These are phyloP conservation scores for Penicillium maclennaniae DNA, from an alignment of 495 filamentous ascomycete genomes.

Conservation along the genomic window DNA sequence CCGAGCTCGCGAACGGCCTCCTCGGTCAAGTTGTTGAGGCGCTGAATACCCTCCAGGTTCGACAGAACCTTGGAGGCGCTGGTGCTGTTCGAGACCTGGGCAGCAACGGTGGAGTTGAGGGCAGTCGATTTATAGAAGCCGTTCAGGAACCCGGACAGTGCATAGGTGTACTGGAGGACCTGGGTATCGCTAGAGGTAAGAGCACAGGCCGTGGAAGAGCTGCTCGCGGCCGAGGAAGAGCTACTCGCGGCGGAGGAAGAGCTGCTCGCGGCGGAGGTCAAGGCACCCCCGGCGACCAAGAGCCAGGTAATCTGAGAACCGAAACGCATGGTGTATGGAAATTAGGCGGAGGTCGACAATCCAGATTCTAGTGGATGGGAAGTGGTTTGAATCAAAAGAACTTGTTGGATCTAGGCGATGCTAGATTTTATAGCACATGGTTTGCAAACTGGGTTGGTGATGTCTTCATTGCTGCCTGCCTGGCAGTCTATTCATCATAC, in stretches of 20 bases:
- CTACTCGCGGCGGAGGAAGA: conserved; percentile 10
- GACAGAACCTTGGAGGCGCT: conserved; percentile 9
- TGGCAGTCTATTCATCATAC: not conserved
- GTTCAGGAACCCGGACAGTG: conserved; percentile 23
- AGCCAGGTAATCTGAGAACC: conserved; percentile 6
- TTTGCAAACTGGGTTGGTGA: not conserved
- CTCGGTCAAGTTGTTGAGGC: conserved; percentile 24
- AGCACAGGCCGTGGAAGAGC: conserved; percentile 13
- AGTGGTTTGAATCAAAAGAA: not conserved
- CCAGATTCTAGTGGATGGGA: not conserved
- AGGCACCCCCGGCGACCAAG: conserved; percentile 19
- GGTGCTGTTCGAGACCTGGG: conserved; percentile 17
- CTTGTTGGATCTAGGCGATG: not conserved
- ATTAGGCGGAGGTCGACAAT: not conserved
- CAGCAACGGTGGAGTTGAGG: conserved; percentile 26
- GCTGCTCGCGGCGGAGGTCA: conserved; percentile 3
- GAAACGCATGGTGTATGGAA: not conserved
- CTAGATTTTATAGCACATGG: not conserved
- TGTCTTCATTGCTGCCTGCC: not conserved
- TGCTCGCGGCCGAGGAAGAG: not conserved
- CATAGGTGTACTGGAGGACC: conserved; percentile 26
- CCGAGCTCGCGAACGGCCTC: conserved; percentile 23
- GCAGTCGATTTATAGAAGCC: conserved; percentile 23
- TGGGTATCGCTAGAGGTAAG: conserved; percentile 18
- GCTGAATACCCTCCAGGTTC: conserved; percentile 27